Base-by-base conservation (phyloP, 192 early-diverging fungal species). In the Entomortierella lignicola region DNA sequence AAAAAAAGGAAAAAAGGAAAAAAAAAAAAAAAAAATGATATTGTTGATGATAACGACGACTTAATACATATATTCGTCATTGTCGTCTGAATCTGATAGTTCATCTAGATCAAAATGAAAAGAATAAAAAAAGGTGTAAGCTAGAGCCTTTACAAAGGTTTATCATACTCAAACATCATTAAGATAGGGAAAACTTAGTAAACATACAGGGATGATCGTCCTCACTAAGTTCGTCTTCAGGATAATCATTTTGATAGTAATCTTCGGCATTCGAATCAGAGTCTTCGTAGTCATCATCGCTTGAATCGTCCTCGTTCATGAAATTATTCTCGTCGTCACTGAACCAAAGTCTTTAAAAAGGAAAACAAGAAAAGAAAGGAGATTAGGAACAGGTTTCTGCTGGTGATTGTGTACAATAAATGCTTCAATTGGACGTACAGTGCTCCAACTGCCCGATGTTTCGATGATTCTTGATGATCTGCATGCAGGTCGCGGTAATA, bases 161-260 rank as follows among this genome's bases (percentile, higher is more conserved):
- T 37, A n/a, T n/a, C n/a, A n/a, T n/a, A n/a, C n/a, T n/a, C n/a
- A n/a, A n/a, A n/a, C n/a, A n/a, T n/a, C n/a, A n/a, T n/a, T n/a
- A n/a, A n/a, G n/a, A n/a, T n/a, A n/a, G n/a, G n/a, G n/a, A n/a
- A n/a, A 10, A 47, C 15, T 15, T 2, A 47, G 5, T 47, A 20
- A 20, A 47, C 44, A 12, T 47, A 47, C 44, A 47, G 12, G 44
- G 44, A 15, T 47, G 66, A 42, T 72, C 71, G 1, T 70, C 77
- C 0, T 82, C 79, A 51, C 73, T 77, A 21, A 71, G 58, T 31
- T 87, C 87, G 56, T 94, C 91, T 13, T 94, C 92, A 4, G 92
- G 92, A 59, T 94, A 94, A 67, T 92, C 91, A 71, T 94, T 91
- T 61, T 88, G 87, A 69, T 94, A 94, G 71, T 89, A 92, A 72